Evolutionary conservation across 2,329 filamentous ascomycete genomes (phyloP).

Genomic region (Bipolaris oryzae): DNA sequence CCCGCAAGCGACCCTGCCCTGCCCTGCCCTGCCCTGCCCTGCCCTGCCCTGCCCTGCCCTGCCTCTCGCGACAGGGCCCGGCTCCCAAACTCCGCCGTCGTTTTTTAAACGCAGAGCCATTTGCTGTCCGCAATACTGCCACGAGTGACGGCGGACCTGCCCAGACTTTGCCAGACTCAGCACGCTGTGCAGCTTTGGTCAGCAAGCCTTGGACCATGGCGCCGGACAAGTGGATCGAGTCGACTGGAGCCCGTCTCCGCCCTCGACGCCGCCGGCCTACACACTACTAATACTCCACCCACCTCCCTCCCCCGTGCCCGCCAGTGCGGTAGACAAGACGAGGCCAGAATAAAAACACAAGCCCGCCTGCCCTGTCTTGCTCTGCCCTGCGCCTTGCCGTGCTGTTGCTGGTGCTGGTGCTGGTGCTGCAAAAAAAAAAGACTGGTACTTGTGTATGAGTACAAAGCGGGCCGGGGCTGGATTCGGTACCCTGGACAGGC

Average conservation of each 20-base stretch:
- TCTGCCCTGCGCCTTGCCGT: conserved; percentile 34
- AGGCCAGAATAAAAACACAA: not conserved
- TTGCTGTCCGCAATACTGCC: conserved; percentile 35
- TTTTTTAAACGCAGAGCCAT: conserved; percentile 43
- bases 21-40: too few species aligned
- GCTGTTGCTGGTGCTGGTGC: conserved; percentile 29
- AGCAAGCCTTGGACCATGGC: conserved; percentile 31
- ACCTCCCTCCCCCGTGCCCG: too few species aligned
- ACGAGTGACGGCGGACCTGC: conserved; percentile 35
- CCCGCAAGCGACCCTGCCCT: too few species aligned
- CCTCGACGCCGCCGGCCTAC: not conserved
- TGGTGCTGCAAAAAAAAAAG: conserved; percentile 39
- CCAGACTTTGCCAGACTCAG: conserved; percentile 36
- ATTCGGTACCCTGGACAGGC: conserved; percentile 38
- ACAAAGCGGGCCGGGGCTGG: conserved; percentile 36
- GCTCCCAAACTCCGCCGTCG: conserved; percentile 39
- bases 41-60: too few species aligned
- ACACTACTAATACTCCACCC: not conserved
- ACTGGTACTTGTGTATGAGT: too few species aligned
- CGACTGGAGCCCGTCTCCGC: conserved; percentile 13
- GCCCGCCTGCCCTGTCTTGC: not conserved
- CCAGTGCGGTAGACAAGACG: not conserved
- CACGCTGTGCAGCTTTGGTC: conserved; percentile 30
- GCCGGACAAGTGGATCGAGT: conserved; percentile 15
- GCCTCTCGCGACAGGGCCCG: conserved; percentile 32